Conservation (phyloP, 805 yeast genomes). For the Candida chauliodis region DNA sequence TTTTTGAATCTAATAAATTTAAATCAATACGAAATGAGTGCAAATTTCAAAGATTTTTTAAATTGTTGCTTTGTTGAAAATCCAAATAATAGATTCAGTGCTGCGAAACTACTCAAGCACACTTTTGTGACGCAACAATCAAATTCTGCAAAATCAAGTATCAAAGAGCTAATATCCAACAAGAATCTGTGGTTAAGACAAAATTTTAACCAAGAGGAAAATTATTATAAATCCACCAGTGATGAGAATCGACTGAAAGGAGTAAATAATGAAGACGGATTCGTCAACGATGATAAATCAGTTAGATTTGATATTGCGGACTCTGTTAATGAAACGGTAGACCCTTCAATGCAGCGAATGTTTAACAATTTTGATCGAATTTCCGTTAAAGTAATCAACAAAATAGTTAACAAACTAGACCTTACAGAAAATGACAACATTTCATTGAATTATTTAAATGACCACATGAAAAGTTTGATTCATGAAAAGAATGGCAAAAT, state of each 20-base stretch:
- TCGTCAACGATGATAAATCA: conserved; percentile 21
- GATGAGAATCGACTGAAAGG: conserved; percentile 14
- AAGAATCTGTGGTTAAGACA: conserved; percentile 40
- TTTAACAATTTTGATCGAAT: neutral
- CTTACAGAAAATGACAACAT: conserved; percentile 34
- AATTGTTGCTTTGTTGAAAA: conserved; percentile 31
- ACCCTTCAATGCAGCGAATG: neutral
- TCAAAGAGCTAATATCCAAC: conserved; percentile 30
- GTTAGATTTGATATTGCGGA: neutral
- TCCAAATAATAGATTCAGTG: conserved; percentile 29
- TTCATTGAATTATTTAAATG: conserved; percentile 35
- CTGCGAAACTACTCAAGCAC: conserved; percentile 30
- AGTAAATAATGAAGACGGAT: conserved; percentile 30
- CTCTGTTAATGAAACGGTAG: neutral
- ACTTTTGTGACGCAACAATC: conserved; percentile 22
- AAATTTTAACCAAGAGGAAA: conserved; percentile 26
- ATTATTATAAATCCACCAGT: conserved; percentile 28
- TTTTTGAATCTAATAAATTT: conserved; percentile 28
- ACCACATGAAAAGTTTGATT: conserved; percentile 25
- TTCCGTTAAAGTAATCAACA: conserved; percentile 39
- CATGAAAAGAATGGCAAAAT: conserved; percentile 16
- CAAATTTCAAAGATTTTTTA: conserved; percentile 28
- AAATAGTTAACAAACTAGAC: conserved; percentile 26
- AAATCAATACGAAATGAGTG: conserved; percentile 18
- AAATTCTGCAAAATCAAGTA: conserved; percentile 12